Evolutionary conservation across 768 basidiomycete species (phyloP), one percentile per base, ranked within the genome.

Genomic region (Lyophyllum shimeji): DNA sequence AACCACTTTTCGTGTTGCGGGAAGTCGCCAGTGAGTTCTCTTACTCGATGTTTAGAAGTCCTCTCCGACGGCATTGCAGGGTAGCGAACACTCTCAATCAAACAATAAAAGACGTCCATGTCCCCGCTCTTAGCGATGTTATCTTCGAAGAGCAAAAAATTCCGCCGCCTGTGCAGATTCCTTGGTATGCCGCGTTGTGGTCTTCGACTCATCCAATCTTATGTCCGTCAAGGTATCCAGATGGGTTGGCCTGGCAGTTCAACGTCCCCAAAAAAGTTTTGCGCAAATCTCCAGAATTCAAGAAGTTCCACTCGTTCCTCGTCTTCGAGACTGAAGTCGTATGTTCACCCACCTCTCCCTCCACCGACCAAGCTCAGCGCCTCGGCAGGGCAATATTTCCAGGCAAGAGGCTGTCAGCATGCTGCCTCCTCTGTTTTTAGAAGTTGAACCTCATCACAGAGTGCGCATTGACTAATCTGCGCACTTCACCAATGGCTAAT

Each of bases 301-400:
- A 92, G 65, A 89, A 86, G 66, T 98, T 99, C 61, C 97, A 98
- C 68, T 86, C 90, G 1, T 98, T 98, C 74, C 76, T 99, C 25
- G 96, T 99, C 0, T 95, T 93, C 60, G 97, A 99, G 74, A 98
- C 97, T 0, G 97, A 98, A 76, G 92, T 95, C 27, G 95, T 95
- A 61, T 40, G 90, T 79, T 24, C 17, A 6, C 51, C n/a, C 29
- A 31, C n/a, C 46, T 25, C 21, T 17, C 12, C 29, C 7, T 49
- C 2, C 39, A 48, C 2, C 20, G 15, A 7, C 8, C 46, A 52
- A 47, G 50, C 34, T n/a, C 44, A 48, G 0, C 11, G 21, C 39
- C 46, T 39, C 48, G 39, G 12, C 62, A 95, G 93, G 95, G 97
- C 46, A 99, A 99, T 63, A 80, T 98, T 46, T 96, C 94, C 11